Evolutionary conservation across 371 early-diverging fungal genomes (phyloP), one percentile per base, ranked within the genome.

Genomic region (Syncephalastrum contaminatum): DNA sequence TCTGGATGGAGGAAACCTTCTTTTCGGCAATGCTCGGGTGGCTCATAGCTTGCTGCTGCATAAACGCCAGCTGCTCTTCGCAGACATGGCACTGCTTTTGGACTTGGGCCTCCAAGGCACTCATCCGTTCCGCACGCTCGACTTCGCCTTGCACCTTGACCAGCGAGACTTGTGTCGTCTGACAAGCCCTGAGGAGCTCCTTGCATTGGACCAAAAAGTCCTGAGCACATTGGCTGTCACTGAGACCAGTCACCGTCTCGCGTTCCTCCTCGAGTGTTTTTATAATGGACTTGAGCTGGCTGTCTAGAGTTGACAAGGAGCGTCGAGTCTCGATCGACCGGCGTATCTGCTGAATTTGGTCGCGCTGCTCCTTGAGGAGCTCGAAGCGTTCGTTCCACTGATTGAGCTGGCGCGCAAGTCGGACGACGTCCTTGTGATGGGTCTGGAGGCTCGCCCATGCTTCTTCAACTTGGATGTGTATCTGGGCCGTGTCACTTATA

Each of bases 21-120:
- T 75, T 75, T 13, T 70, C 59, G 5, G 66, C 61, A 16, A 69
- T 51, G n/a, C 66, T 70, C 5, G 76, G 76, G 49, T 66, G 72
- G 12, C 67, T 52, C n/a, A 21, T 56, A 1, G 71, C 56, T 51
- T 72, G 76, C 43, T 75, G 76, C 46, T 62, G 63, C 16, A 75
- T 62, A 50, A 68, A 70, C 0, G 63, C 39, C 3, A 72, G 59
- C 43, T 75, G 76, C 22, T 75, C 76, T 45, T 75, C 76, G n/a
- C 73, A 70, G 1, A 60, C 19, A 12, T 56, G 59, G 24, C 64
- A 55, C 0, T 66, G 59, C 18, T 62, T 66, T 4, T 56, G 52
- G 0, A 64, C 51, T 46, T 72, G 63, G 1, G 39, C 36, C n/a
- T 56, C 59, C 21, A 63, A 67, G 0, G 52, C 27, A 3, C 58